These are phyloP conservation scores for Melastoma candidum DNA, from an alignment of 441 rosid genomes.

Conservation along the genomic window DNA sequence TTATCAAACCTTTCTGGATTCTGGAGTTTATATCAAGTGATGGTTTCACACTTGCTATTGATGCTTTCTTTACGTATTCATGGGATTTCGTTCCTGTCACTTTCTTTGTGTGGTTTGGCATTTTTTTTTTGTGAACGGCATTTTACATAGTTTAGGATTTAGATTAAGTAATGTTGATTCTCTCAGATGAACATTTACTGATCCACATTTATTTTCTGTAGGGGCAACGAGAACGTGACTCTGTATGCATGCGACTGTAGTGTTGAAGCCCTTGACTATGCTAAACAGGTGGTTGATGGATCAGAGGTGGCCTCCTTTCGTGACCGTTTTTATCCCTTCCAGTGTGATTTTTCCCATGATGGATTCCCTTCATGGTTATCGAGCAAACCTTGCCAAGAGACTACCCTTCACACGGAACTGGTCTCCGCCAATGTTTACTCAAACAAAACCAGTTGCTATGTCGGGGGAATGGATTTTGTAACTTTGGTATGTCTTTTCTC, in stretches of 20 bases:
- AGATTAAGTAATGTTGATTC: background rate
- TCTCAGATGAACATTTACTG: background rate
- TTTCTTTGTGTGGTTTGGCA: no score
- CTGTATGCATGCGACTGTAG: conserved; percentile 89
- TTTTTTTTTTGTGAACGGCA: no score
- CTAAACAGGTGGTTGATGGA: conserved; percentile 35
- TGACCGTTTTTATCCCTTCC: conserved; percentile 42
- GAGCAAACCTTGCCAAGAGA: conserved; percentile 35
- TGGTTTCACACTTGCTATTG: no score
- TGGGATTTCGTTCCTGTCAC: no score
- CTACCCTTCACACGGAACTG: conserved; percentile 13
- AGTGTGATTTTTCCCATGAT: conserved; percentile 50
- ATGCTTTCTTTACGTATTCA: no score
- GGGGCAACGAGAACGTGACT: conserved; percentile 42
- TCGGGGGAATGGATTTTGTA: conserved; percentile 67
- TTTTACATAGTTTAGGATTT: no score
- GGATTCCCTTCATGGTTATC: conserved; percentile 60
- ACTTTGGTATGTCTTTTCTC: conserved; percentile 45
- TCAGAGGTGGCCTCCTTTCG: conserved; percentile 14
- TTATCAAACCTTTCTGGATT: no score
- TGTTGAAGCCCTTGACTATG: conserved; percentile 50
- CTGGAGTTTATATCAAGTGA: no score
- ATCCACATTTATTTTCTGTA: conserved; percentile 14
- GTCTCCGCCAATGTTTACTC: conserved; percentile 10
- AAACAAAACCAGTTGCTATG: conserved; percentile 30